These are phyloP conservation scores for Dothideomycetidae sp. DNA, from an alignment of 2,329 filamentous ascomycete species.

Conservation along the genomic window DNA sequence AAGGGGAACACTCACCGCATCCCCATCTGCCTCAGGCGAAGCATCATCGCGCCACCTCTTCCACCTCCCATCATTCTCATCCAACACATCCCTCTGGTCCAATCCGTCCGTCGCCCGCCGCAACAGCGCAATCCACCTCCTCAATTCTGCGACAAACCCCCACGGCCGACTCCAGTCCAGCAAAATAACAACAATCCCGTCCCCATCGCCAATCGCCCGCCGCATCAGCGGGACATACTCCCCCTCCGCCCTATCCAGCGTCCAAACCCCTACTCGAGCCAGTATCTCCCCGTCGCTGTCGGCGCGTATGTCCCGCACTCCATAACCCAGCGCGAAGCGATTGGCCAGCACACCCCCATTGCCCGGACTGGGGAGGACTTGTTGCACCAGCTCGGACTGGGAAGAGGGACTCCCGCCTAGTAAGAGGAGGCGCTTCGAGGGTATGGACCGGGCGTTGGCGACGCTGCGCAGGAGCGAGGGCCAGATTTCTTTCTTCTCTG, in stretches of 20 bases:
- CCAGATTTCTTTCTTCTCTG: constrained; percentile 77
- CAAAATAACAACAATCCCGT: constrained; percentile 65
- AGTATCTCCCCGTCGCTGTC: constrained; percentile 40
- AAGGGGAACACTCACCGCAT: constrained; percentile 53
- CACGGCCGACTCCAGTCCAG: constrained; percentile 92
- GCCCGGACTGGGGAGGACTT: constrained; percentile 74
- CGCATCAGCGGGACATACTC: constrained; percentile 71
- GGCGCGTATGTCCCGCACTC: constrained; percentile 87
- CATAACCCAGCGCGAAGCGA: constrained; percentile 83
- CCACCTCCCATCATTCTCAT: constrained; percentile 71
- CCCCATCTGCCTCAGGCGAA: constrained; percentile 26
- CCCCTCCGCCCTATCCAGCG: constrained; percentile 70
- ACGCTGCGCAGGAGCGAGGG: constrained; percentile 83
- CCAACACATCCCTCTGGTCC: constrained; percentile 68
- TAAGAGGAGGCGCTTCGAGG: constrained; percentile 82
- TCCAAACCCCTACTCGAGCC: constrained; percentile 76
- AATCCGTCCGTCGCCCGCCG: constrained; percentile 61
- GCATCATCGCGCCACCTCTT: constrained; percentile 54
- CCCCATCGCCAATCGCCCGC: constrained; percentile 67
- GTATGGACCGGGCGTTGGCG: constrained; percentile 75
- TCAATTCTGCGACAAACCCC: constrained; percentile 76
- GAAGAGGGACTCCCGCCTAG: constrained; percentile 71
- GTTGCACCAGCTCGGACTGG: constrained; percentile 68
- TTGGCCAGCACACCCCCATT: constrained; percentile 76
- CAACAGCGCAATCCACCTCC: constrained; percentile 78